Percentiles rank a stretch among this genome's conserved stretches.
Conservation (phyloP, 768 basidiomycete species). For the Boletus patriciae region DNA sequence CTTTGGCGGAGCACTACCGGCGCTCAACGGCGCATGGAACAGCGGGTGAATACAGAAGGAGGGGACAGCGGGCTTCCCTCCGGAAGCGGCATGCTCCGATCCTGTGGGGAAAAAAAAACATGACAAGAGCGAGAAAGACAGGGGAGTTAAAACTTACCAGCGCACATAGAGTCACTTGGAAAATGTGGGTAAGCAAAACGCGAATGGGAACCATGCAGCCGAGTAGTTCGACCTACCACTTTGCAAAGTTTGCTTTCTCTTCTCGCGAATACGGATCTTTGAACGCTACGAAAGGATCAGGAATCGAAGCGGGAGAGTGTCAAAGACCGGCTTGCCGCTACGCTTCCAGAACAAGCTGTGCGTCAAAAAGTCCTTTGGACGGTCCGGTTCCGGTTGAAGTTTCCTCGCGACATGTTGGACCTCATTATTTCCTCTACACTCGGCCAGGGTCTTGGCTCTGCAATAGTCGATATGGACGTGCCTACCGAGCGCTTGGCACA, state of each 20-base stretch:
- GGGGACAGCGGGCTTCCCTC: slow-evolving; percentile 40
- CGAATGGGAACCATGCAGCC: no score
- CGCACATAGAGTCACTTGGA: slow-evolving; percentile 51
- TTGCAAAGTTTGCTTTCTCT: slow-evolving; percentile 50
- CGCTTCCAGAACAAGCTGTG: slow-evolving; percentile 58
- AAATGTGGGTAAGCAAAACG: not conserved
- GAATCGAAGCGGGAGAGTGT: accelerated
- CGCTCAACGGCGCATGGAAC: slow-evolving; percentile 44
- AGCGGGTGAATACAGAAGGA: slow-evolving; percentile 57
- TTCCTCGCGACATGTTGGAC: slow-evolving; percentile 43
- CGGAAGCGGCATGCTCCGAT: slow-evolving; percentile 46
- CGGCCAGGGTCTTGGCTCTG: slow-evolving; percentile 33
- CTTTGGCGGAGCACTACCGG: slow-evolving; percentile 22
- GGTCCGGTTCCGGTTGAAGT: slow-evolving; percentile 45
- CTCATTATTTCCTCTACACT: slow-evolving; percentile 42
- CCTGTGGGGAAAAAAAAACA: slow-evolving; percentile 33
- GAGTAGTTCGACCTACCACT: slow-evolving; percentile 42
- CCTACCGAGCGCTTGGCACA: slow-evolving; percentile 51
- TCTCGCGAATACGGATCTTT: slow-evolving; percentile 62
- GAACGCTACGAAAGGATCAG: slow-evolving; percentile 43
- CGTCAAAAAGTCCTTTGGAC: slow-evolving; percentile 55
- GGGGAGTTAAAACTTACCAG: slow-evolving; percentile 34
- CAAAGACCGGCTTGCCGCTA: slow-evolving; percentile 39
- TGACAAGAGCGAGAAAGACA: not conserved
- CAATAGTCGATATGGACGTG: slow-evolving; percentile 60